A percentile compares a stretch with the other conserved stretches of the same genome.
Conservation (phyloP, 1,139 yeast species). For the Lodderomyces parapsilosis region DNA sequence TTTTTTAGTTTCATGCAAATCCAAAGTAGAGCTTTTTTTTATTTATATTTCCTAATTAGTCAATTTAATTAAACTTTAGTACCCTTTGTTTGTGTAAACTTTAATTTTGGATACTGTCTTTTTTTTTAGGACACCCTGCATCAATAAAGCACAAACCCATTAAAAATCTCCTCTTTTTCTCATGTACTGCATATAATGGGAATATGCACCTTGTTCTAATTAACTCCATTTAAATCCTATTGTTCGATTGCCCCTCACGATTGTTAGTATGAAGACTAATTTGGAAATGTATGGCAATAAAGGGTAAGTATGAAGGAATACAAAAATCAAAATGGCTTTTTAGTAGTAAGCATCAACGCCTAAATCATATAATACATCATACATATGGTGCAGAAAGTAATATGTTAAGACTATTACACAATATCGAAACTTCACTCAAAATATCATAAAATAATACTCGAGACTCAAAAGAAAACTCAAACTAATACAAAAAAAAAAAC, state of each 20-base stretch:
- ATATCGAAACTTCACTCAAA: neutral
- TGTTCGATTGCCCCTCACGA: neutral
- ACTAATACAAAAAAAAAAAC: too few relatives aligned
- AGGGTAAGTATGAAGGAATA: neutral
- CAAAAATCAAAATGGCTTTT: neutral
- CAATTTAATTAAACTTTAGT: neutral
- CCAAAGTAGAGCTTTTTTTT: neutral
- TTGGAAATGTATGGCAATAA: neutral
- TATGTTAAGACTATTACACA: neutral
- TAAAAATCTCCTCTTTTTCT: too few relatives aligned
- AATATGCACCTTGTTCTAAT: neutral
- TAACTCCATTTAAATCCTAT: conserved; percentile 1
- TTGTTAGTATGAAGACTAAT: neutral
- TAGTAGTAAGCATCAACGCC: neutral
- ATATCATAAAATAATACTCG: neutral
- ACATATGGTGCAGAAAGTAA: neutral
- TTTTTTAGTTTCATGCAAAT: neutral
- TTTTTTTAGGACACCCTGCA: neutral
- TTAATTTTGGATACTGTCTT: neutral
- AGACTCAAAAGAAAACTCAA: too few relatives aligned
- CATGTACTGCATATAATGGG: neutral
- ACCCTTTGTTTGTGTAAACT: neutral
- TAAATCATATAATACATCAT: neutral
- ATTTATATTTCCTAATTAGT: conserved; percentile 1
- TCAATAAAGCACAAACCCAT: too few relatives aligned